Conservation (phyloP, 2,329 filamentous ascomycete species). For the Apiospora arundinis region DNA sequence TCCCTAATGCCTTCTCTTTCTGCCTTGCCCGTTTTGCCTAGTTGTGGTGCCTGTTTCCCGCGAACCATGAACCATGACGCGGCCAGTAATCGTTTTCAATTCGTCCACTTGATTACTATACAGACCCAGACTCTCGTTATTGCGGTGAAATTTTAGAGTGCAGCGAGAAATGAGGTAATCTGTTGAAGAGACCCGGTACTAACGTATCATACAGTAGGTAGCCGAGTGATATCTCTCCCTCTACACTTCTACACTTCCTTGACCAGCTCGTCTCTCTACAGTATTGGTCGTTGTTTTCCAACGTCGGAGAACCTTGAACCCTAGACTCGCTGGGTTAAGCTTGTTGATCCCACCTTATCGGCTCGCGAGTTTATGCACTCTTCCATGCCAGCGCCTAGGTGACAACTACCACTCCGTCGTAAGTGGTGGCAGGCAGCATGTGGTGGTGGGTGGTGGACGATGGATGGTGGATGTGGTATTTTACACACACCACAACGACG, state of each 20-base stretch:
- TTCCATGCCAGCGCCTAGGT: background rate
- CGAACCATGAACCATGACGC: constrained; percentile 10
- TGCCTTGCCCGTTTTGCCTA: constrained; percentile 12
- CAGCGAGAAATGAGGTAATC: constrained; percentile 6
- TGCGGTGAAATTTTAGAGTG: background rate
- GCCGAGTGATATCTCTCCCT: background rate
- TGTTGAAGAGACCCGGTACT: background rate
- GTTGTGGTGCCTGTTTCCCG: background rate
- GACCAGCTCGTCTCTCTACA: no score
- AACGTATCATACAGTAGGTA: background rate
- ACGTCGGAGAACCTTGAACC: background rate
- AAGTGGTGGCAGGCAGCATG: background rate
- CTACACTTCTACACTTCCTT: no score
- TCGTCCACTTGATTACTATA: background rate
- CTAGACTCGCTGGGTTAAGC: background rate
- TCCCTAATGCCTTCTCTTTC: background rate
- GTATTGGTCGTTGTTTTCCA: background rate
- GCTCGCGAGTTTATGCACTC: background rate
- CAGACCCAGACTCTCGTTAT: background rate
- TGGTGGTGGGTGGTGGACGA: background rate
- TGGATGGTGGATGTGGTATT: background rate
- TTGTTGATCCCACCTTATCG: constrained; percentile 6
- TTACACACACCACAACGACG: background rate
- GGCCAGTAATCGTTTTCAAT: background rate
- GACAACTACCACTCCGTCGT: background rate